Conservation (phyloP, 2,329 filamentous ascomycete genomes). For the Cadophora sp. region DNA sequence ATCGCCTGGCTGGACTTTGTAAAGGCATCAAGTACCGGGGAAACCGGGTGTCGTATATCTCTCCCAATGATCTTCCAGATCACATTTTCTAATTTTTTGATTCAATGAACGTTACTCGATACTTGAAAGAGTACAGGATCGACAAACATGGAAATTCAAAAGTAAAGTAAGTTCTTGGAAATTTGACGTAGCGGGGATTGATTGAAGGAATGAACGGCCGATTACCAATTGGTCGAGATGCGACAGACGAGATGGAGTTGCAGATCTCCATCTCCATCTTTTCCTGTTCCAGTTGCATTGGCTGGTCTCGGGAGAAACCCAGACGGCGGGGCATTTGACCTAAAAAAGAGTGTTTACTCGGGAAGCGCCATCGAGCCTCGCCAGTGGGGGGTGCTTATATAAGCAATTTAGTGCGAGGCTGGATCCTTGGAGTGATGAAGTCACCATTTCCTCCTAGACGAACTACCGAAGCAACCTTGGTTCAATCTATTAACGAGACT, state of each 20-base stretch:
- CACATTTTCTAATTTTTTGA: background rate
- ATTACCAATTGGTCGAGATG: background rate
- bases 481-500: too few relatives aligned
- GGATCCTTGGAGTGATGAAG: slow-evolving; percentile 4
- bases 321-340: background rate
- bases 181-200: background rate
- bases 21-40: background rate
- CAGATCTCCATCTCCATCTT: too few relatives aligned
- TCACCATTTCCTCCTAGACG: background rate
- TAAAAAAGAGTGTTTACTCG: too few relatives aligned
- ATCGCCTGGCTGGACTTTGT: too few relatives aligned
- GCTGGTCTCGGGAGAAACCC: background rate
- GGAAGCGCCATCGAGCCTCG: too few relatives aligned
- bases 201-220: background rate
- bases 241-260: background rate
- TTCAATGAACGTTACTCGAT: too few relatives aligned
- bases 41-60: background rate
- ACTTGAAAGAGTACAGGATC: background rate
- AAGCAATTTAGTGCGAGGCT: background rate
- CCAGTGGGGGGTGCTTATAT: too few relatives aligned
- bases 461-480: too few relatives aligned
- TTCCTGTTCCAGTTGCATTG: background rate
- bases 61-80: background rate
- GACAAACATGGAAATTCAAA: background rate
- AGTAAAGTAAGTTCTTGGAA: background rate